phyloP scores from a whole-genome alignment of 352 stramenopile species.

The Phytopythium vexans region DNA sequence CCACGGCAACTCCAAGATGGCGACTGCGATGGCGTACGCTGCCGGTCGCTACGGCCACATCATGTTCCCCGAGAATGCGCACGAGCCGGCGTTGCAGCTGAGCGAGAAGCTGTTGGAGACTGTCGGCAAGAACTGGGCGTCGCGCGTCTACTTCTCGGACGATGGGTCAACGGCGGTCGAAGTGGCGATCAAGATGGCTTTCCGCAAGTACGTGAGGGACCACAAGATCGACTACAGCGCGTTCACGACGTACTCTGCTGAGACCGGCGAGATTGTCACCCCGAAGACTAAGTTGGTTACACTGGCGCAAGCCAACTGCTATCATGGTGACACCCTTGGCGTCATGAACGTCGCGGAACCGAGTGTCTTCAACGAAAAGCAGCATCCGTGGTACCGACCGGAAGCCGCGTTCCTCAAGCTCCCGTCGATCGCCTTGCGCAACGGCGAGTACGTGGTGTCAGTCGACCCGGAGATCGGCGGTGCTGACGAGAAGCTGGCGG shows the following conservation, averaged over 20 bases:
- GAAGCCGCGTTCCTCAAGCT: constrained; percentile 81
- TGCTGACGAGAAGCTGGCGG: constrained; percentile 29
- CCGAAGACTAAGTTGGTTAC: constrained; percentile 59
- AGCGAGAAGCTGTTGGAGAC: constrained; percentile 73
- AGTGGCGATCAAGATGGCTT: constrained; percentile 91
- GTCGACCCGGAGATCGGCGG: constrained; percentile 48
- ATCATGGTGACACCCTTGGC: constrained; percentile 91
- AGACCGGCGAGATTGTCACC: constrained; percentile 6
- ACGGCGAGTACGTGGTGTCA: constrained; percentile 56
- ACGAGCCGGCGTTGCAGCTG: constrained; percentile 81
- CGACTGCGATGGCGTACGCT: constrained; percentile 83
- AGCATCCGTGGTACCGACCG: constrained; percentile 90
- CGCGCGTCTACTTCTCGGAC: constrained; percentile 90
- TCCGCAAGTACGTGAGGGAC: constrained; percentile 80
- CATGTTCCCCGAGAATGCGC: constrained; percentile 90
- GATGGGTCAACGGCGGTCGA: constrained; percentile 90
- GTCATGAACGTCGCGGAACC: constrained; percentile 90
- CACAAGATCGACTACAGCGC: constrained; percentile 58
- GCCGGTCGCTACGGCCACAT: constrained; percentile 90
- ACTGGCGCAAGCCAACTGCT: constrained; percentile 87
- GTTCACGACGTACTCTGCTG: constrained; percentile 19
- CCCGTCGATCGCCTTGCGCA: constrained; percentile 62
- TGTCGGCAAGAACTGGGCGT: constrained; percentile 81
- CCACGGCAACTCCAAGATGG: constrained; percentile 88
- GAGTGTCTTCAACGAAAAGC: constrained; percentile 89